phyloP scores from a whole-genome alignment of 176 grass and related monocot species.

The Musa schizocarpa region DNA sequence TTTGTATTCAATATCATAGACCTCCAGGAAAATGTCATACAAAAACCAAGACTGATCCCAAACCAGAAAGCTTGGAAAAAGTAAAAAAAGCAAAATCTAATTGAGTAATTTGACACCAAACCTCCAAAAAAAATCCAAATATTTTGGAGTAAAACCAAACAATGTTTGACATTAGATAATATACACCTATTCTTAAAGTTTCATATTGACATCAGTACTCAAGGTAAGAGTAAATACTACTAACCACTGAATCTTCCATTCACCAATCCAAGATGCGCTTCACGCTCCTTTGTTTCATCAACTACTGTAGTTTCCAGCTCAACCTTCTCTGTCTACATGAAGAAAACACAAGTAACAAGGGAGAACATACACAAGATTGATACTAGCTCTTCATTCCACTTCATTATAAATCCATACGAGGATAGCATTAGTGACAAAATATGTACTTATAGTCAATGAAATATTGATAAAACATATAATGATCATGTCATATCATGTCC shows the following conservation, averaged over 20 bases:
- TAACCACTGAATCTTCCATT: conserved; percentile 85
- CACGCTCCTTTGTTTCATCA: conserved; percentile 89
- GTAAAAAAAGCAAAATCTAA: no score
- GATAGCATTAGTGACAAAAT: no score
- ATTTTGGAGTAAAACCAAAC: neutral
- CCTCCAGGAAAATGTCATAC: no score
- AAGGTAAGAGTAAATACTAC: conserved; percentile 16
- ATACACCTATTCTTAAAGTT: neutral
- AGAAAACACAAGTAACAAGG: conserved; percentile 25
- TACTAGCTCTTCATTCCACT: no score
- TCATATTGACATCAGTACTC: neutral
- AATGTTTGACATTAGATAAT: neutral
- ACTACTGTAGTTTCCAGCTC: conserved; percentile 92
- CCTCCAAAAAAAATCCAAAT: neutral
- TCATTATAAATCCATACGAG: no score
- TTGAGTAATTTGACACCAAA: no score
- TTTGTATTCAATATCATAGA: no score
- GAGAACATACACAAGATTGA: neutral
- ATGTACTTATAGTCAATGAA: no score
- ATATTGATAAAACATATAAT: no score
- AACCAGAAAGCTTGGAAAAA: no score
- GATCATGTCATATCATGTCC: no score
- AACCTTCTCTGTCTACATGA: conserved; percentile 86
- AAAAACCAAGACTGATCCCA: no score
- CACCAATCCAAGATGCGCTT: conserved; percentile 32